phyloP scores from a whole-genome alignment of 202 grass and related monocot species.

The Schoenoplectus tabernaemontani region DNA sequence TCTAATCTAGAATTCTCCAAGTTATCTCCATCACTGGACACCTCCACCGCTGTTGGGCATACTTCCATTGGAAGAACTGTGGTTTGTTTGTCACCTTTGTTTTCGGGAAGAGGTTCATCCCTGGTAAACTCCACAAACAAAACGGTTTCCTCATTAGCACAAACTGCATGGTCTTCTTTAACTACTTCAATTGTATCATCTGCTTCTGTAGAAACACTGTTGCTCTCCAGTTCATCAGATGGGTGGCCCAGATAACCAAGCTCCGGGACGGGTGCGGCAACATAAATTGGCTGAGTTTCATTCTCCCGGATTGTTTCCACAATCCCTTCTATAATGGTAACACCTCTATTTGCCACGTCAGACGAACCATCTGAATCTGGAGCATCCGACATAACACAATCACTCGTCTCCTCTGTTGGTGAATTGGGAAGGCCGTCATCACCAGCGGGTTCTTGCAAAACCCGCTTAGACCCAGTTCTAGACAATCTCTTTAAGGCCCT shows the following conservation, averaged over 20 bases:
- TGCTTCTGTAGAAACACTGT: not conserved
- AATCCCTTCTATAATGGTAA: constrained; percentile 5
- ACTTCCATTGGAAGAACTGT: no score
- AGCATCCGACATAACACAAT: constrained; percentile 5
- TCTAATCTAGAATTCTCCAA: no score
- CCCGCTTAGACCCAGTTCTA: constrained; percentile 14
- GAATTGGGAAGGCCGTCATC: not conserved
- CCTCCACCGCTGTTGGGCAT: no score
- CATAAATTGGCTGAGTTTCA: not conserved
- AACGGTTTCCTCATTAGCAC: constrained; percentile 4
- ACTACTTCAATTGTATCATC: not conserved
- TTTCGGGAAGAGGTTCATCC: no score
- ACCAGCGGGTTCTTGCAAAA: constrained; percentile 4
- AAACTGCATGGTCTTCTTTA: not conserved
- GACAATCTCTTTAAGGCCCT: constrained; percentile 13
- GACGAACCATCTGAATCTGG: constrained; percentile 5
- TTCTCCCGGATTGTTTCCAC: constrained; percentile 3
- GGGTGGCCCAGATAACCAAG: not conserved
- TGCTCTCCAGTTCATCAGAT: not conserved
- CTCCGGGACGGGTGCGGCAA: not conserved
- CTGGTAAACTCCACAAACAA: no score
- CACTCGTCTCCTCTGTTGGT: not conserved
- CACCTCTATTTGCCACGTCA: not conserved
- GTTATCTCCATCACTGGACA: no score
- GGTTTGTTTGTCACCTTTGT: no score